These are phyloP conservation scores for Saccharum officinarum DNA, from an alignment of 176 grass and related monocot genomes.

Conservation along the genomic window DNA sequence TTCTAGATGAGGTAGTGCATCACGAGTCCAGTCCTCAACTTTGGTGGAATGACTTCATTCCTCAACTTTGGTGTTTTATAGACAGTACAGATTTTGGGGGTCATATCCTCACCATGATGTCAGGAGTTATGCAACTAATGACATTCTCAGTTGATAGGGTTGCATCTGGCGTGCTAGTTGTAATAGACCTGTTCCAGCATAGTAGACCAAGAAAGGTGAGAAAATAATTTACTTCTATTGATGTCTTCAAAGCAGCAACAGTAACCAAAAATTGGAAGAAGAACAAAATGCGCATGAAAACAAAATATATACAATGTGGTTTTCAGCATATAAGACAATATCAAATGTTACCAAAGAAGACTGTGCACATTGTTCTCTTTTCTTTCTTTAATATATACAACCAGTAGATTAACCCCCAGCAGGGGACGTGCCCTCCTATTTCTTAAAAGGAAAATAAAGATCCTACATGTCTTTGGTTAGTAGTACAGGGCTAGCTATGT, in stretches of 20 bases:
- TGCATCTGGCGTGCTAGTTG: slow-evolving; percentile 43
- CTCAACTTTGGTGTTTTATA: neutral
- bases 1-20: too few relatives aligned
- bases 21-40: too few relatives aligned
- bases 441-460: neutral
- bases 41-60: too few relatives aligned
- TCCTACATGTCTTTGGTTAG: neutral
- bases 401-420: neutral
- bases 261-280: neutral
- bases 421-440: neutral
- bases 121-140: slow-evolving; percentile 23
- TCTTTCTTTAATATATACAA: neutral
- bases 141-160: slow-evolving; percentile 52
- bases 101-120: slow-evolving; percentile 29
- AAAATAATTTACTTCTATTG: slow-evolving; percentile 11
- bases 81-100: neutral
- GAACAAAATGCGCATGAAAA: neutral
- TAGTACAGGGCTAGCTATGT: neutral
- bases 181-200: slow-evolving; percentile 33
- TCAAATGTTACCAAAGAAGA: neutral
- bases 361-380: neutral
- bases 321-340: neutral
- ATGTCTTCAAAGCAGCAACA: slow-evolving; percentile 10
- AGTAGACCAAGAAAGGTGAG: slow-evolving; percentile 22
- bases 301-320: slow-evolving; percentile 21